Percentiles rank a stretch among this genome's conserved stretches.
Conservation (phyloP, 371 early-diverging fungal species). For the Mortierella sp. region DNA sequence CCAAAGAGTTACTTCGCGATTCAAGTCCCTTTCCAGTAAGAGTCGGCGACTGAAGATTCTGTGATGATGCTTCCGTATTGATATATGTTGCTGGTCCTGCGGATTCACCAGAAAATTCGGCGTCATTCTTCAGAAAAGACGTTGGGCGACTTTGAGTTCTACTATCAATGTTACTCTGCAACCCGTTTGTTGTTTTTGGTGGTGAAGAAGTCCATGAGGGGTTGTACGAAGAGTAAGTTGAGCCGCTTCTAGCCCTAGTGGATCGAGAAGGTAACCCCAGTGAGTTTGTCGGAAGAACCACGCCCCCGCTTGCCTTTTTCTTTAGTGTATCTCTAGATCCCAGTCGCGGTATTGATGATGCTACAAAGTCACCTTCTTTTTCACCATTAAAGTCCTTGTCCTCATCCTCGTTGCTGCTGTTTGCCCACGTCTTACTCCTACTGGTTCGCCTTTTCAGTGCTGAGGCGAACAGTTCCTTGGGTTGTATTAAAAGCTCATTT, state of each 20-base stretch:
- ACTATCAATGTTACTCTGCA: slow-evolving; percentile 28
- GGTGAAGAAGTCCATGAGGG: slow-evolving; percentile 34
- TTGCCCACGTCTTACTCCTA: slow-evolving; percentile 15
- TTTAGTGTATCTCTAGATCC: neutral
- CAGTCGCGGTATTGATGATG: neutral
- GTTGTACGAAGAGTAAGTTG: slow-evolving; percentile 22
- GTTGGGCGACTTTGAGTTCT: slow-evolving; percentile 8
- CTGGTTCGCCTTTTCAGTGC: slow-evolving; percentile 14
- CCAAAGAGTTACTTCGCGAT: neutral
- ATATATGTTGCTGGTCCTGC: neutral
- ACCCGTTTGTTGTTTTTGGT: slow-evolving; percentile 15
- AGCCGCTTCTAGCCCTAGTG: slow-evolving; percentile 12
- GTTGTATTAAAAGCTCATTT: neutral
- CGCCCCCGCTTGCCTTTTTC: neutral
- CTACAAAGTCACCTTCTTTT: slow-evolving; percentile 12
- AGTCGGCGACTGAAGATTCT: neutral
- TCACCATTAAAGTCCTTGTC: slow-evolving; percentile 14
- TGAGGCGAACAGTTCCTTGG: neutral
- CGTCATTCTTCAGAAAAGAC: neutral
- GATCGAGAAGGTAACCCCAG: neutral
- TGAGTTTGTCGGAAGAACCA: neutral
- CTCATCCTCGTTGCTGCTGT: neutral
- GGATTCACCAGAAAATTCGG: neutral
- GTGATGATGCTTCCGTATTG: neutral
- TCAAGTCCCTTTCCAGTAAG: neutral